Base-by-base conservation (phyloP, 768 basidiomycete species). In the Amanita exitialis region DNA sequence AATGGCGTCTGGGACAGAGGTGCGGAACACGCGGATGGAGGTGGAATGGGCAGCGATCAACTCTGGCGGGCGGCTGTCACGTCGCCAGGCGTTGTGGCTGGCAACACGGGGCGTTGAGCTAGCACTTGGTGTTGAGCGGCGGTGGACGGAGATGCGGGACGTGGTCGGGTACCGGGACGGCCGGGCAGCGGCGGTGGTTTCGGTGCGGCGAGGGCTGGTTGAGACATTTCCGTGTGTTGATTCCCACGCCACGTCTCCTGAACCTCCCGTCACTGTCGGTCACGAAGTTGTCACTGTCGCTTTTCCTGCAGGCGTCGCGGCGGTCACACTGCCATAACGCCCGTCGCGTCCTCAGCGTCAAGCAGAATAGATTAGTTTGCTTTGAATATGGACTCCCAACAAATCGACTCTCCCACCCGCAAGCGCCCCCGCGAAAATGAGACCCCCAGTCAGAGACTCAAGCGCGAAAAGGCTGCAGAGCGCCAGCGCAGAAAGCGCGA, bases 381-480 rank as follows among this genome's bases (percentile, higher is more conserved):
- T 20, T 15, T 35, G 13, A 35, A 42, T 6, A 61, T 65, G 62
- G 59, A 63, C 53, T 47, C 15, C 23, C 36, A 20, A 38, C 16
- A 39, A 9, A 27, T 25, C 47, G 55, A 58, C 28, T 55, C 59
- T 1, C 54, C 58, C 16, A 21, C 63, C 4, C 67, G 74, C 45
- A 85, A 82, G 65, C 75, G 83, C 21, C 68, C 78, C 37, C 74
- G 85, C 57, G 73, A 87, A 63, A 79, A 83, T 72, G 86, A 88
- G 70, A 83, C 84, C 9, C 77, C 79, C 25, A 76, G 75, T 51
- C 84, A 87, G 67, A 73, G 79, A 57, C 72, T 78, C 58, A 90
- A 90, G 64, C 78, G 89, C 58, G 86, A 88, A 74, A 90, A 90
- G 64, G 89, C 89, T 1, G 86, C 90, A 37, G 89, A 90, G 64